These are phyloP conservation scores for Ramaria sp. DNA, from an alignment of 768 basidiomycete genomes.

Conservation along the genomic window DNA sequence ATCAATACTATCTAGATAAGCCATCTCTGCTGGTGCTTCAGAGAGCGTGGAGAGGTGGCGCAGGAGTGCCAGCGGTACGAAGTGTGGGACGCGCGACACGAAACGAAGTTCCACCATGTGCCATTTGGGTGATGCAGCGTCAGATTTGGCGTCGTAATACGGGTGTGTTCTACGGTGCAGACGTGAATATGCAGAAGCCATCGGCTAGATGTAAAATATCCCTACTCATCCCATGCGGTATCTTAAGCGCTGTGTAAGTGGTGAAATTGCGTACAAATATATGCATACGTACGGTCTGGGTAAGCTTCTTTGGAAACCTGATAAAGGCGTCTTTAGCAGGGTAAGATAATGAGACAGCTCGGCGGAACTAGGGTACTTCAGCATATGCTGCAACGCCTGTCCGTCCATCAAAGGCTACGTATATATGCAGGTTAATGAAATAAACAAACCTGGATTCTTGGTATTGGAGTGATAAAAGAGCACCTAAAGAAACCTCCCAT, in stretches of 20 bases:
- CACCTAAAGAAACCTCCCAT: constrained; percentile 32
- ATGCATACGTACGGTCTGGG: constrained; percentile 62
- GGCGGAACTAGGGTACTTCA: constrained; percentile 36
- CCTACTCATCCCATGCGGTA: constrained; percentile 84
- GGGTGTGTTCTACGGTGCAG: constrained; percentile 48
- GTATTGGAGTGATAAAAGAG: constrained; percentile 86
- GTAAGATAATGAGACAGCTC: background rate
- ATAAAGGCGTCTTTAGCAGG: background rate
- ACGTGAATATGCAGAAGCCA: constrained; percentile 11
- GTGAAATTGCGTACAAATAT: constrained; percentile 8
- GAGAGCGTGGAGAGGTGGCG: constrained; percentile 43
- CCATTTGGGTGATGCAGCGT: constrained; percentile 72
- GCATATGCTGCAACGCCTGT: constrained; percentile 75
- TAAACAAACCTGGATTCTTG: constrained; percentile 57
- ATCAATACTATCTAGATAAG: constrained; percentile 56
- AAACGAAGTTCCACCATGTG: constrained; percentile 86
- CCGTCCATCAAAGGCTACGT: background rate
- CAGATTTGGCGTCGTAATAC: constrained; percentile 74
- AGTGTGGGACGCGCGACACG: constrained; percentile 49
- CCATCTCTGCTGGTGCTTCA: constrained; percentile 40
- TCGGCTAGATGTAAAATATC: constrained; percentile 9
- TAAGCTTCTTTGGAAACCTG: constrained; percentile 79
- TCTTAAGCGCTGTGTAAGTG: constrained; percentile 33
- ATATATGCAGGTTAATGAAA: constrained; percentile 2
- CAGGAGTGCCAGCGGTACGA: constrained; percentile 69